phyloP scores from a whole-genome alignment of 2,329 filamentous ascomycete genomes.

The Rutstroemia sp. region DNA sequence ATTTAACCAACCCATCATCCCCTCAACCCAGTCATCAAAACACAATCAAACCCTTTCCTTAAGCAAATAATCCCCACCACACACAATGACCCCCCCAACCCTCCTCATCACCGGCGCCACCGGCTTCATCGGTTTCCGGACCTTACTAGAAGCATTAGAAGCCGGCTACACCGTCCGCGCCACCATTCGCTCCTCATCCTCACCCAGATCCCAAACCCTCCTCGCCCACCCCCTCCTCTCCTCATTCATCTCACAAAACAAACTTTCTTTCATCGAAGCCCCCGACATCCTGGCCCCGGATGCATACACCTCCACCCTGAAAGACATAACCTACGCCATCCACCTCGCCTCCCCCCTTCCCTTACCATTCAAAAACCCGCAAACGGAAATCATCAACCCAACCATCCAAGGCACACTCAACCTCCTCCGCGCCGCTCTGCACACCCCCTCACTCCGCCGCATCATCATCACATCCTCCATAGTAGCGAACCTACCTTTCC shows the following conservation, averaged over 20 bases:
- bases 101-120: not conserved
- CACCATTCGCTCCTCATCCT: not conserved
- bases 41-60: no score
- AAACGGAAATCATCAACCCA: not conserved
- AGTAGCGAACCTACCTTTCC: not conserved
- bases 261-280: not conserved
- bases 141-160: not conserved
- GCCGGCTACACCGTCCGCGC: not conserved
- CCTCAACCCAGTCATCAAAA: no score
- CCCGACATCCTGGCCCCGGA: not conserved
- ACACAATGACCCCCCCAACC: not conserved
- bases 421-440: not conserved
- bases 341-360: slow-evolving; percentile 1
- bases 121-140: not conserved
- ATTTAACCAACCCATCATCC: no score
- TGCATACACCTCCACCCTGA: not conserved
- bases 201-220: not conserved
- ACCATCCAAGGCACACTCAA: not conserved
- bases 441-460: not conserved
- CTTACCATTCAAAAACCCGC: not conserved
- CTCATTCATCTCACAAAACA: not conserved
- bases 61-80: no score
- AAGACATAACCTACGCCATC: not conserved
- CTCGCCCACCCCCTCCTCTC: not conserved
- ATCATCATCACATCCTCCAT: slow-evolving; percentile 3